phyloP scores from a whole-genome alignment of 768 basidiomycete species.

The Scleroderma bovista region DNA sequence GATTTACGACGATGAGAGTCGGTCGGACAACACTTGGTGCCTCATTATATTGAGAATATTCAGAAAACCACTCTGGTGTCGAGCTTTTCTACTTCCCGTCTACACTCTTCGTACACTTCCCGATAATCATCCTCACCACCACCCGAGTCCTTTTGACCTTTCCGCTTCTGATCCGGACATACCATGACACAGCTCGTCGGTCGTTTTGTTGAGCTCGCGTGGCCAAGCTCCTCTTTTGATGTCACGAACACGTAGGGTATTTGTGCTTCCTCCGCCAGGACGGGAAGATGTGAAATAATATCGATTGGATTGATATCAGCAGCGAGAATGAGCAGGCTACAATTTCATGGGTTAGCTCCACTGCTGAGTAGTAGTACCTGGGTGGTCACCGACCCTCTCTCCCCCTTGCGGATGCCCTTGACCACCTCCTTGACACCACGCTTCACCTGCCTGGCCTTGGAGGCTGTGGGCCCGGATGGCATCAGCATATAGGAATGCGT shows the following conservation, averaged over 20 bases:
- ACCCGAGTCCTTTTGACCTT: conserved; percentile 57
- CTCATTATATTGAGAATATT: conserved; percentile 15
- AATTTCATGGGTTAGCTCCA: conserved; percentile 3
- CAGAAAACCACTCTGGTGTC: conserved; percentile 66
- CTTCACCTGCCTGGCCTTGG: conserved; percentile 92
- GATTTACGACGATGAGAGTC: no score
- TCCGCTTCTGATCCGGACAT: conserved; percentile 76
- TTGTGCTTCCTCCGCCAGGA: conserved; percentile 89
- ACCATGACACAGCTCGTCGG: conserved; percentile 98
- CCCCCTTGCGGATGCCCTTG: conserved; percentile 95
- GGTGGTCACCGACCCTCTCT: conserved; percentile 71
- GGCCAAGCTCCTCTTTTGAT: conserved; percentile 93
- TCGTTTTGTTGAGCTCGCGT: conserved; percentile 93
- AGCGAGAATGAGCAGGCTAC: conserved; percentile 83
- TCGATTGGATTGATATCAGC: conserved; percentile 98
- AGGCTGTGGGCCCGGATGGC: conserved; percentile 46
- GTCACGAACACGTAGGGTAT: conserved; percentile 87
- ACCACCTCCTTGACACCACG: conserved; percentile 98
- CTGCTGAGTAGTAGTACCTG: neutral
- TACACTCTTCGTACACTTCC: conserved; percentile 83
- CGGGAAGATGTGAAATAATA: conserved; percentile 94
- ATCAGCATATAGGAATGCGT: neutral
- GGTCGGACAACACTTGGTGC: no score
- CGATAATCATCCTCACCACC: conserved; percentile 80
- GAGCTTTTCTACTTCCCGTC: conserved; percentile 77